Conservation (phyloP, 2,329 filamentous ascomycete species). For the Graphilbum fragrans region DNA sequence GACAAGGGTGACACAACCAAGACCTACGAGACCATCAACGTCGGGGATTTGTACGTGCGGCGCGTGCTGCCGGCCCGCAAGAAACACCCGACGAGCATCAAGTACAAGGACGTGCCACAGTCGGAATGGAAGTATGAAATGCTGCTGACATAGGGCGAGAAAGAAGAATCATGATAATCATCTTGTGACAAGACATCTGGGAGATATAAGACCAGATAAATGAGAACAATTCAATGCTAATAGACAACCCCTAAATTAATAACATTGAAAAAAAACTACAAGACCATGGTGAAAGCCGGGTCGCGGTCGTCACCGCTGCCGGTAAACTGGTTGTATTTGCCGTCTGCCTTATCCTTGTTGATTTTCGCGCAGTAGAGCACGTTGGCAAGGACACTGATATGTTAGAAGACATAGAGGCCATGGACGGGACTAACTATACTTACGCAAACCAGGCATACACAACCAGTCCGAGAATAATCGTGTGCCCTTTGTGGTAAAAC, state of each 20-base stretch:
- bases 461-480: conserved; percentile 45
- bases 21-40: background rate
- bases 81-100: conserved; percentile 3
- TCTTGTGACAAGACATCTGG: too few species aligned
- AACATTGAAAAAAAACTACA: too few species aligned
- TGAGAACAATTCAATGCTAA: too few species aligned
- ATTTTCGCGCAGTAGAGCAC: conserved; percentile 51
- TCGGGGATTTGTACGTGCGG: conserved; percentile 1
- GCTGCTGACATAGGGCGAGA: too few species aligned
- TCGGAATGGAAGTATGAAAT: conserved; percentile 1
- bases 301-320: conserved; percentile 52
- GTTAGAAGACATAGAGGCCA: conserved; percentile 9
- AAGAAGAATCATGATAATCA: too few species aligned
- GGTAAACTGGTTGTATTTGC: conserved; percentile 44
- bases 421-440: conserved; percentile 20
- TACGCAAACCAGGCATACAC: conserved; percentile 53
- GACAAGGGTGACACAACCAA: background rate
- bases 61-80: conserved; percentile 1
- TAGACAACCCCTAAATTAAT: too few species aligned
- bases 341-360: conserved; percentile 47
- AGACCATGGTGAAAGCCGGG: conserved; percentile 46
- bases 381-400: conserved; percentile 41
- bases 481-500: conserved; percentile 48
- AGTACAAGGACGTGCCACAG: conserved; percentile 1
- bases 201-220: too few species aligned